Evolutionary conservation across 116 monocot species (phyloP), one percentile per base, ranked within the genome.

Genomic region (Posidonia oceanica): DNA sequence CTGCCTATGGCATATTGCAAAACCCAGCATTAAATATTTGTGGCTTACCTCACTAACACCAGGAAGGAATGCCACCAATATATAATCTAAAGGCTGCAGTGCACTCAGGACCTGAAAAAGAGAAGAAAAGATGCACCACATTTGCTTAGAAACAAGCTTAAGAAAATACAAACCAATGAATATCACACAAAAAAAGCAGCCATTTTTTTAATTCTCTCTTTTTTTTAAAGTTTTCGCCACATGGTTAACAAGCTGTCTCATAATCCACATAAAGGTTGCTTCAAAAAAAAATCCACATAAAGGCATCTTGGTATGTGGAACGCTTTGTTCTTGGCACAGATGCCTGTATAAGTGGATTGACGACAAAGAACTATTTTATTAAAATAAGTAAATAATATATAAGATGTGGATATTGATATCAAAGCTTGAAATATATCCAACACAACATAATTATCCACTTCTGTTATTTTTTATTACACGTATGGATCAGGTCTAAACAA

Each of bases 41-140:
- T 61, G 16, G 38, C 44, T 14, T 84, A 91, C 96, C 92, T 97
- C 96, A 74, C 89, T 87, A 63, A 97, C 81, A 39, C 96, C 96
- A 42, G 96, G 83, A 23, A 97, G 83, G 80, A 89, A 82, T 63
- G 96, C 83, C 57, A 97, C 91, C 3, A 87, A 44, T n/a, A 84
- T 16, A 78, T 76, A 87, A 77, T 96, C 96, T 38, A 85, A 72
- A 61, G 84, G 88, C 64, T 96, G 67, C 14, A 97, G 69, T 14
- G 80, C 75, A 65, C 82, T 71, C 69, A 97, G 85, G 29, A 89
- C 83, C 96, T 91, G 81, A 77, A 66, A 75, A 64, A 87, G 78
- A 73, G 42, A 69, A 63, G 8, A n/a, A 58, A 61, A n/a, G 7
- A 21, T 67, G 8, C 20, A 60, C n/a, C 4, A 22, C 38, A 69